Conservation (phyloP, 1,139 yeast species). For the Protomyces gravidus region DNA sequence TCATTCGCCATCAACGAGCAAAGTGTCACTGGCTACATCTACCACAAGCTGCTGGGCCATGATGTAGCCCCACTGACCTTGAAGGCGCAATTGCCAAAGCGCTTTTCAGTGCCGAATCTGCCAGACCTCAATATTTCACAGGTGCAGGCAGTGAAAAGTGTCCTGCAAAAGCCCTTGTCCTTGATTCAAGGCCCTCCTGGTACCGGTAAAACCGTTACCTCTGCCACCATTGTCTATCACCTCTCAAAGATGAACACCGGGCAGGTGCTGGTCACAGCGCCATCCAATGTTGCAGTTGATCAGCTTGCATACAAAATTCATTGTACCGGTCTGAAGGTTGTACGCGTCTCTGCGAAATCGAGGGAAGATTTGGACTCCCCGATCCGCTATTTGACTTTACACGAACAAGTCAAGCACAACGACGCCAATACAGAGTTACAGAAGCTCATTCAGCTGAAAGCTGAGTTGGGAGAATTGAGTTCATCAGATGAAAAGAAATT, state of each 20-base stretch:
- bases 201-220: slow-evolving; percentile 92
- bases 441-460: slow-evolving; percentile 55
- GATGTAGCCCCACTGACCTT: slow-evolving; percentile 63
- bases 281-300: slow-evolving; percentile 92
- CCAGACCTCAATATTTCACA: slow-evolving; percentile 75
- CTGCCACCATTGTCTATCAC: slow-evolving; percentile 83
- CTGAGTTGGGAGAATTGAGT: slow-evolving; percentile 68
- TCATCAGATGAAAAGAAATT: slow-evolving; percentile 51
- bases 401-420: slow-evolving; percentile 46
- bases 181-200: slow-evolving; percentile 98
- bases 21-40: slow-evolving; percentile 71
- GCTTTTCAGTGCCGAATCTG: slow-evolving; percentile 61
- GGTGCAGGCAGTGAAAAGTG: slow-evolving; percentile 67
- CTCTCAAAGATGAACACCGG: slow-evolving; percentile 56
- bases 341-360: slow-evolving; percentile 68
- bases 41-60: slow-evolving; percentile 78
- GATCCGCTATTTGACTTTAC: slow-evolving; percentile 53
- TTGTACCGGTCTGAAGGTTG: slow-evolving; percentile 65
- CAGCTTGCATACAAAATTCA: slow-evolving; percentile 74
- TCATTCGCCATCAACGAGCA: slow-evolving; percentile 66
- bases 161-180: slow-evolving; percentile 68
- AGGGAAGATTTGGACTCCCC: slow-evolving; percentile 76
- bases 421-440: slow-evolving; percentile 55
- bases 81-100: slow-evolving; percentile 56
- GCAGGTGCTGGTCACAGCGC: slow-evolving; percentile 81